These are phyloP conservation scores for Globisporangium polare DNA, from an alignment of 352 stramenopile species.

Conservation along the genomic window DNA sequence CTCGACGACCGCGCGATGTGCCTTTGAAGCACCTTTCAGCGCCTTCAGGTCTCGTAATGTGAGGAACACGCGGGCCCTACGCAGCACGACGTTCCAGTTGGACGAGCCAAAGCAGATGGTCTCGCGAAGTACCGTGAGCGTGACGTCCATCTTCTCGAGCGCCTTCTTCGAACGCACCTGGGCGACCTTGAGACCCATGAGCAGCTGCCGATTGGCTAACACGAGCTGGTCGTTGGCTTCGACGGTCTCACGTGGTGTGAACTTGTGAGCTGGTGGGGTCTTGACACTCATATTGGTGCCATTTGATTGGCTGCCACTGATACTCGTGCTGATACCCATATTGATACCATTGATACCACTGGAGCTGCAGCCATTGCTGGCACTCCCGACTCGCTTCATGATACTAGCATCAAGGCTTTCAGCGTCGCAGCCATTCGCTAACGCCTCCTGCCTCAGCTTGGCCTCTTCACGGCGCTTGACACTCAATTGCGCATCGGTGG, in stretches of 20 bases:
- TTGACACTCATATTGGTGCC: conserved; percentile 25
- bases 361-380: not conserved
- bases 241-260: conserved; percentile 51
- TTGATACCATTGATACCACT: not conserved
- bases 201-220: conserved; percentile 58
- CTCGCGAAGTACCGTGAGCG: conserved; percentile 41
- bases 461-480: conserved; percentile 36
- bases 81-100: conserved; percentile 30
- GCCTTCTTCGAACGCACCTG: conserved; percentile 52
- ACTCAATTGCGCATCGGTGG: conserved; percentile 30
- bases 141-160: conserved; percentile 55
- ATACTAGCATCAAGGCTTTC: conserved; percentile 44
- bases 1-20: conserved; percentile 23
- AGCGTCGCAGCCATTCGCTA: conserved; percentile 42
- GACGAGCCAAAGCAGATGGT: conserved; percentile 27
- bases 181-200: conserved; percentile 64
- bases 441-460: conserved; percentile 39
- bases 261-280: conserved; percentile 56
- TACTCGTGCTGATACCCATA: not conserved
- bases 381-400: conserved; percentile 32
- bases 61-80: conserved; percentile 25
- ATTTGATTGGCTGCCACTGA: conserved; percentile 5
- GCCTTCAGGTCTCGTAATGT: conserved; percentile 40
- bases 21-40: conserved; percentile 30
- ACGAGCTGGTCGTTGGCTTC: conserved; percentile 62